Percentiles rank a stretch among this genome's conserved stretches.
Evolutionary conservation across 2,329 filamentous ascomycete species (phyloP).

Genomic region (Neospermospora avenae): DNA sequence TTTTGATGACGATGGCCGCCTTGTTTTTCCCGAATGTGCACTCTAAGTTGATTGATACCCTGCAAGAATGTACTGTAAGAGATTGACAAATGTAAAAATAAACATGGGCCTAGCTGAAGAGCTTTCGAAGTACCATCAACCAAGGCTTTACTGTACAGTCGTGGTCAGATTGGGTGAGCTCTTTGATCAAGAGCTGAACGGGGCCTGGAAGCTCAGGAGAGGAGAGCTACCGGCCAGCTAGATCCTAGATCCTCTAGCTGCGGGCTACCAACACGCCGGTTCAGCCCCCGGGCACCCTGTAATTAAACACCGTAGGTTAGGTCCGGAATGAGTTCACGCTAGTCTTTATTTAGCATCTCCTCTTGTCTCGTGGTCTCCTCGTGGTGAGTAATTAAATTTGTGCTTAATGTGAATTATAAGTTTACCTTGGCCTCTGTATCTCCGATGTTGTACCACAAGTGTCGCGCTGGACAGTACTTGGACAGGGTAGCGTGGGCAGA

Average conservation of each 20-base stretch:
- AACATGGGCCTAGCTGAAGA: background rate
- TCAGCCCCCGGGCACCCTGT: conserved; percentile 3
- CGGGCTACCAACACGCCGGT: background rate
- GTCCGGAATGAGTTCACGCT: too few species aligned
- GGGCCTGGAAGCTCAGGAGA: too few species aligned
- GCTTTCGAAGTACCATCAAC: background rate
- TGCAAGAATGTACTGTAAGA: background rate
- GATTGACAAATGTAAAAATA: too few species aligned
- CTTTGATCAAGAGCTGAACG: background rate
- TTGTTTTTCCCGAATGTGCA: background rate
- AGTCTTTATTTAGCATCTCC: background rate
- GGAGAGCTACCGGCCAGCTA: too few species aligned
- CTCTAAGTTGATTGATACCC: background rate
- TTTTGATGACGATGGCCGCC: background rate
- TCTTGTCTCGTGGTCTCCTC: background rate
- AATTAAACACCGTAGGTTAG: conserved; percentile 1
- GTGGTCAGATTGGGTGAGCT: background rate
- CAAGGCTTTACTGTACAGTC: too few species aligned
- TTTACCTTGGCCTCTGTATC: too few species aligned
- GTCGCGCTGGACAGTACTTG: background rate
- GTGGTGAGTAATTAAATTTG: background rate
- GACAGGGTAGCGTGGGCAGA: background rate
- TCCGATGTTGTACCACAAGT: too few species aligned
- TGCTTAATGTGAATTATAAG: too few species aligned
- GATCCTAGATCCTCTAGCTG: background rate